phyloP scores from a whole-genome alignment of 164 flowering plant species.

The Dillenia turbinata region DNA sequence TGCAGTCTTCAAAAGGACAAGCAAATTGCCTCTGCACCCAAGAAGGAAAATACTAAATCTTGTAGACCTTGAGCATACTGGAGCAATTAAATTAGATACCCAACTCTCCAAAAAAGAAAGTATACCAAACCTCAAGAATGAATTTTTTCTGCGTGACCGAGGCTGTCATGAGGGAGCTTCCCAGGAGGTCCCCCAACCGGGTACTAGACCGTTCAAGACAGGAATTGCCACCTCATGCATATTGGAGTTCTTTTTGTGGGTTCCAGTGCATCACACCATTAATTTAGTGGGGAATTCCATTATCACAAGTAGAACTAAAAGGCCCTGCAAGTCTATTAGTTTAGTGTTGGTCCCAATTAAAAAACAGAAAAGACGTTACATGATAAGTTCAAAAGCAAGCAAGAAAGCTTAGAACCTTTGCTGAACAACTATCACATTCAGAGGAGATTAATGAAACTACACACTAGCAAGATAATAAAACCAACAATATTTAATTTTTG shows the following conservation, averaged over 20 bases:
- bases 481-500: conserved; percentile 1
- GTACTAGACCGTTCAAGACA: conserved; percentile 89
- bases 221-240: conserved; percentile 55
- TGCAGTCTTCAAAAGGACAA: conserved; percentile 74
- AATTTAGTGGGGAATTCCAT: conserved; percentile 4
- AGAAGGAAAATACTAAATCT: background rate
- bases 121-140: conserved; percentile 42
- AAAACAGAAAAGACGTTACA: too few relatives aligned
- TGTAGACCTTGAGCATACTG: background rate
- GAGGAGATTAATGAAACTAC: too few relatives aligned
- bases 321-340: conserved; percentile 34
- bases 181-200: conserved; percentile 99
- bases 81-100: background rate
- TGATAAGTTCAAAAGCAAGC: too few relatives aligned
- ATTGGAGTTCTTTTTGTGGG: conserved; percentile 84
- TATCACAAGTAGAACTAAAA: conserved; percentile 2
- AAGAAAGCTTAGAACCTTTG: too few relatives aligned
- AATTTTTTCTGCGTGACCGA: conserved; percentile 53
- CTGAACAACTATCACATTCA: too few relatives aligned
- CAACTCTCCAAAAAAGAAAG: background rate
- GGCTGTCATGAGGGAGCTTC: conserved; percentile 97
- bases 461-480: too few relatives aligned
- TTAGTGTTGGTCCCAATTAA: too few relatives aligned
- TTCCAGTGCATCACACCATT: conserved; percentile 94
- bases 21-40: conserved; percentile 61